phyloP scores from a whole-genome alignment of 805 yeast genomes.

The Metschnikowia santaceciliae region DNA sequence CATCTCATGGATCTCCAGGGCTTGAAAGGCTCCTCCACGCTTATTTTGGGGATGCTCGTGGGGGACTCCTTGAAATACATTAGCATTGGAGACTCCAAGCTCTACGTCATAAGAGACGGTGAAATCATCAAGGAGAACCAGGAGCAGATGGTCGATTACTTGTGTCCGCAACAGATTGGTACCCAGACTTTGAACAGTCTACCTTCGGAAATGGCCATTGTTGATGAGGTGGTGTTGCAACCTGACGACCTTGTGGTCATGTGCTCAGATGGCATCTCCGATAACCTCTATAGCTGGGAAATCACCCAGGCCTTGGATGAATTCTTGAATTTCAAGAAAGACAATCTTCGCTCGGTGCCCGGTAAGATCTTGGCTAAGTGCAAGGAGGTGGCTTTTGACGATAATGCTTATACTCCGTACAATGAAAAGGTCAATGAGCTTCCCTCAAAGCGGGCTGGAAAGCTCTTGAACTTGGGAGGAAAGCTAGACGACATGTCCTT shows the following conservation, averaged over 20 bases:
- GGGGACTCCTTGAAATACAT: conserved; percentile 45
- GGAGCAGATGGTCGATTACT: conserved; percentile 42
- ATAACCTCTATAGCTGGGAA: conserved; percentile 49
- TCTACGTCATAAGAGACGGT: conserved; percentile 46
- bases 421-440: conserved; percentile 47
- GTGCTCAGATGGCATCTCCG: conserved; percentile 54
- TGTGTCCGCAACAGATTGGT: conserved; percentile 55
- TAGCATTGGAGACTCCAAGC: conserved; percentile 50
- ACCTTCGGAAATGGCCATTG: conserved; percentile 49
- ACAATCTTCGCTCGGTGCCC: conserved; percentile 37
- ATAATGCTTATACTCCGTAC: conserved; percentile 50
- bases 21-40: conserved; percentile 48
- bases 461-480: conserved; percentile 43
- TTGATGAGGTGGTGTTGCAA: conserved; percentile 35
- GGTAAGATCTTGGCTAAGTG: conserved; percentile 39
- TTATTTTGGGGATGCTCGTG: conserved; percentile 44
- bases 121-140: conserved; percentile 40
- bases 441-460: conserved; percentile 29
- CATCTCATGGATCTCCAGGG: conserved; percentile 48
- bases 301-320: conserved; percentile 36
- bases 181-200: conserved; percentile 40
- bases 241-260: conserved; percentile 42
- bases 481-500: conserved; percentile 53
- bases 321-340: conserved; percentile 24
- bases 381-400: conserved; percentile 50